Conservation (phyloP, 331 rosid species). For the Phaseolus coccineus region DNA sequence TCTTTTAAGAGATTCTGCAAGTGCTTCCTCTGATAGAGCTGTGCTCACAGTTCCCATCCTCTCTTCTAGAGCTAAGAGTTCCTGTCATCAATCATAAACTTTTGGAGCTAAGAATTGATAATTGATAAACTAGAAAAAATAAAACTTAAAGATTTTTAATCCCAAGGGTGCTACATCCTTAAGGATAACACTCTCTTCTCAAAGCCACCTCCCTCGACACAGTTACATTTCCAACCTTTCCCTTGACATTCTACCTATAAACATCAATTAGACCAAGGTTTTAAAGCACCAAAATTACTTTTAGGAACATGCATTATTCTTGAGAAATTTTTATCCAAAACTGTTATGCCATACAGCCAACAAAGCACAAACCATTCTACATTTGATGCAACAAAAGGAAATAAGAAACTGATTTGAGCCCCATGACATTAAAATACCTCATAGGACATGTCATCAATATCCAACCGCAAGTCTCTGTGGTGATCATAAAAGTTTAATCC, state of each 20-base stretch:
- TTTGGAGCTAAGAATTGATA: background rate
- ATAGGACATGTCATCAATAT: conserved; percentile 93
- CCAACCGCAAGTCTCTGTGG: conserved; percentile 93
- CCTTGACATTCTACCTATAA: conserved; percentile 4
- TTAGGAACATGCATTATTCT: background rate
- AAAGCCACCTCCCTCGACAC: conserved; percentile 9
- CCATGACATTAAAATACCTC: conserved; percentile 66
- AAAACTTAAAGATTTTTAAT: background rate
- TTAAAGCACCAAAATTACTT: conserved; percentile 12
- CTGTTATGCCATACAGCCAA: background rate
- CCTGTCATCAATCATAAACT: conserved; percentile 55
- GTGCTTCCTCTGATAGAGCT: conserved; percentile 77
- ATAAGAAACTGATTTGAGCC: conserved; percentile 10
- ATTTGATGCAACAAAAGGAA: conserved; percentile 10
- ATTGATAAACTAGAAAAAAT: background rate
- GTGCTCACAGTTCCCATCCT: conserved; percentile 95
- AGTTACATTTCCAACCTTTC: conserved; percentile 22
- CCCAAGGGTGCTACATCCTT: background rate
- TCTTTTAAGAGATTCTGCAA: conserved; percentile 66
- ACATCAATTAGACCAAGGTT: background rate
- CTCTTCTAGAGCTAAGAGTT: conserved; percentile 90
- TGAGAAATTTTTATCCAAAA: conserved; percentile 21
- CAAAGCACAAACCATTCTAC: background rate
- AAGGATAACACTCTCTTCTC: conserved; percentile 25
- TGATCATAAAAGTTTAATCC: conserved; percentile 72